A percentile compares a stretch with the other conserved stretches of the same genome.
phyloP scores from a whole-genome alignment of 805 yeast species.

The Wickerhamomyces sydowiorum region DNA sequence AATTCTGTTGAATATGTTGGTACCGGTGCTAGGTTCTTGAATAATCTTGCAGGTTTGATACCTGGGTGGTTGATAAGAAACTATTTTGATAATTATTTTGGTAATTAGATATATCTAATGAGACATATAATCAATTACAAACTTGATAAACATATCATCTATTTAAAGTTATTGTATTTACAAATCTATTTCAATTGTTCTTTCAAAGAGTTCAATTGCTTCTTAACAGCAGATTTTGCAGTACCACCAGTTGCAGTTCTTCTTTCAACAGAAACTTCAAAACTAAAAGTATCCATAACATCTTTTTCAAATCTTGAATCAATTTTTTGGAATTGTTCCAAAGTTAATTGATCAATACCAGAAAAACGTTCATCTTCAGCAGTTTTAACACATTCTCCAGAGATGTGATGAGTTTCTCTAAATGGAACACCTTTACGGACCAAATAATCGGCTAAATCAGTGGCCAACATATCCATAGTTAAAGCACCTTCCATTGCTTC shows the following conservation, averaged over 20 bases:
- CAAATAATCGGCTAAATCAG: slow-evolving; percentile 95
- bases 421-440: slow-evolving; percentile 98
- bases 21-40: slow-evolving; percentile 17
- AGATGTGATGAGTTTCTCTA: slow-evolving; percentile 98
- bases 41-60: slow-evolving; percentile 12
- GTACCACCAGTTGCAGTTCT: slow-evolving; percentile 97
- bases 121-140: too few species aligned
- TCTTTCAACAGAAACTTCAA: slow-evolving; percentile 93
- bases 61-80: slow-evolving; percentile 16
- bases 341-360: slow-evolving; percentile 80
- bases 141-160: too few species aligned
- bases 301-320: slow-evolving; percentile 79
- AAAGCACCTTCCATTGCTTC: slow-evolving; percentile 80
- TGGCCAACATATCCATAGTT: slow-evolving; percentile 98
- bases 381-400: slow-evolving; percentile 92
- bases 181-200: slow-evolving; percentile 19
- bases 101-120: not conserved
- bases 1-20: slow-evolving; percentile 16
- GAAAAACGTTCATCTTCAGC: slow-evolving; percentile 76
- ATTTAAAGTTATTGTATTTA: too few species aligned
- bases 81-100: slow-evolving; percentile 12
- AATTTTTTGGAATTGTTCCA: slow-evolving; percentile 73
- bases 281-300: slow-evolving; percentile 80
- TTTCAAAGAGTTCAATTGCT: slow-evolving; percentile 48
- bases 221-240: slow-evolving; percentile 80